A percentile compares a stretch with the other conserved stretches of the same genome.
These are phyloP conservation scores for Kwoniella europaea DNA, from an alignment of 768 basidiomycete species.

Conservation along the genomic window DNA sequence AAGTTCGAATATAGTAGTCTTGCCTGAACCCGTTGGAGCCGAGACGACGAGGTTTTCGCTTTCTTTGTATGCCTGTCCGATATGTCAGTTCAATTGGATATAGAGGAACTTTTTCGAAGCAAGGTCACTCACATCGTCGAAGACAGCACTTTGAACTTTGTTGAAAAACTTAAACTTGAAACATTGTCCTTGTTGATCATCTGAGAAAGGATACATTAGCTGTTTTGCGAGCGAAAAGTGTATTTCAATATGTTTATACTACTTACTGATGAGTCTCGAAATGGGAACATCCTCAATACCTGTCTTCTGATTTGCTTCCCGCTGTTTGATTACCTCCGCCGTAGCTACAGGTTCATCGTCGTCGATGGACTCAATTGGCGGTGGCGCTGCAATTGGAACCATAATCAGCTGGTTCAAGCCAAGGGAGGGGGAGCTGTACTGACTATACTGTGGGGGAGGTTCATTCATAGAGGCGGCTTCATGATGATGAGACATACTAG, in stretches of 20 bases:
- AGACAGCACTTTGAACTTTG: slow-evolving; percentile 83
- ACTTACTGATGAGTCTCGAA: slow-evolving; percentile 69
- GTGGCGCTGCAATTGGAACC: neutral
- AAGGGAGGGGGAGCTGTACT: neutral
- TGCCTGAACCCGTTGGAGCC: slow-evolving; percentile 94
- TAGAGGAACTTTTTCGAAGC: neutral
- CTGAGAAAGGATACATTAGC: slow-evolving; percentile 60
- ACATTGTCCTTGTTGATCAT: slow-evolving; percentile 75
- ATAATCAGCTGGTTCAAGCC: neutral
- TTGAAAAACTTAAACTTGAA: slow-evolving; percentile 94
- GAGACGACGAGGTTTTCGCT: slow-evolving; percentile 59
- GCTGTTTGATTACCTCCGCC: slow-evolving; percentile 20
- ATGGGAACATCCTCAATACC: slow-evolving; percentile 70
- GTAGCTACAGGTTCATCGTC: slow-evolving; percentile 30
- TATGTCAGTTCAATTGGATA: slow-evolving; percentile 15
- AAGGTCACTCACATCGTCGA: slow-evolving; percentile 67
- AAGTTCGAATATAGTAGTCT: slow-evolving; percentile 92
- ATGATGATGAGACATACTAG: neutral
- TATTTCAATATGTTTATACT: slow-evolving; percentile 51
- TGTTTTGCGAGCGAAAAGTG: neutral
- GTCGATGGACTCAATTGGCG: neutral
- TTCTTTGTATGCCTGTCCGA: slow-evolving; percentile 44
- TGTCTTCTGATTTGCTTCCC: slow-evolving; percentile 22
- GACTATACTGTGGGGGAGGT: neutral
- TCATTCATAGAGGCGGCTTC: neutral